These are phyloP conservation scores for Chloromonas sp. DNA, from an alignment of 163 green algal genomes.

Conservation along the genomic window DNA sequence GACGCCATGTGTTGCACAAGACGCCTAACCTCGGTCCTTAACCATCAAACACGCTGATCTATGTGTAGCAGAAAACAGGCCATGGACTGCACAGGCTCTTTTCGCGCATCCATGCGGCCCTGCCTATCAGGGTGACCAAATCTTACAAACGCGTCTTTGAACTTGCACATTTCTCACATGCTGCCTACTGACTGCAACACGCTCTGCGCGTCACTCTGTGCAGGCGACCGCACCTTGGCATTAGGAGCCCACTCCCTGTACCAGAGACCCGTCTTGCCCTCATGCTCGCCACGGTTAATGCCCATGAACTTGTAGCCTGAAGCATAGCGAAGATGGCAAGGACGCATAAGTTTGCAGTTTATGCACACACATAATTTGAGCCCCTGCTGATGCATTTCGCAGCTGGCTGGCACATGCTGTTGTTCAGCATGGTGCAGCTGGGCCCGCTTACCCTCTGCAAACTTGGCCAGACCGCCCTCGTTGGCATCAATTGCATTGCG, in stretches of 20 bases:
- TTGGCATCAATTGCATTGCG: conserved; percentile 84
- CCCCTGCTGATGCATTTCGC: no score
- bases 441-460: conserved; percentile 68
- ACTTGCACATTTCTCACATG: no score
- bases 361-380: background rate
- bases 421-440: no score
- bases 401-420: no score
- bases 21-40: background rate
- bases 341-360: background rate
- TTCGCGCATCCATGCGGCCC: background rate
- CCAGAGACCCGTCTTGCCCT: conserved; percentile 81
- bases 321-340: background rate
- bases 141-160: no score
- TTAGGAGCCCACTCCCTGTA: conserved; percentile 96
- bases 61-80: background rate
- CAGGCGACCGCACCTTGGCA: conserved; percentile 42
- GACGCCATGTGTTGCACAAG: background rate
- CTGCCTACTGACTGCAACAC: no score
- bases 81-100: background rate
- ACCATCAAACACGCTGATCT: background rate
- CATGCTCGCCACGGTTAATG: conserved; percentile 82
- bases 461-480: conserved; percentile 95
- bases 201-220: no score
- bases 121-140: background rate
- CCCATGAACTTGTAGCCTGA: conserved; percentile 92